A percentile compares a stretch with the other conserved stretches of the same genome.
phyloP scores from a whole-genome alignment of 768 basidiomycete genomes.

The Boletus edulis region DNA sequence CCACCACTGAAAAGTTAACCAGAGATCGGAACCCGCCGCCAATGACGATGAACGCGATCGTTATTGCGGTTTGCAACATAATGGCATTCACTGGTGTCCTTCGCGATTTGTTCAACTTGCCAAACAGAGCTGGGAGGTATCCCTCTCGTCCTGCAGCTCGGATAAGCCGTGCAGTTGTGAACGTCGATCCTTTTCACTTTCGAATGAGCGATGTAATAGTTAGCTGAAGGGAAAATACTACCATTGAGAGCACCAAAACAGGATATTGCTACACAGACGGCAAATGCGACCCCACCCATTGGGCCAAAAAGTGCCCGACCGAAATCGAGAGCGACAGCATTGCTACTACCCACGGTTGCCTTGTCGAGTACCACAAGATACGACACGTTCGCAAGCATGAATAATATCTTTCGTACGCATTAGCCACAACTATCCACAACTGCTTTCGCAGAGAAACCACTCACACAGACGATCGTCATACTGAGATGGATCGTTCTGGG shows the following conservation, averaged over 20 bases:
- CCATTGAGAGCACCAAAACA: constrained; percentile 96
- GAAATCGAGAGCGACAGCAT: constrained; percentile 90
- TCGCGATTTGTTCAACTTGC: constrained; percentile 67
- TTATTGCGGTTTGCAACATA: constrained; percentile 70
- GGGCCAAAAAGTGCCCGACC: constrained; percentile 84
- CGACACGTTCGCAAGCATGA: constrained; percentile 78
- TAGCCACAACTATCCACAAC: not conserved
- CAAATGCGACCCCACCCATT: constrained; percentile 83
- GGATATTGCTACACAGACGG: constrained; percentile 88
- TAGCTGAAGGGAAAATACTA: constrained; percentile 23
- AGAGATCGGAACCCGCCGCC: constrained; percentile 89
- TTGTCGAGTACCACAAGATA: constrained; percentile 94
- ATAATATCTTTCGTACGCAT: constrained; percentile 52
- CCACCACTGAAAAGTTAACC: constrained; percentile 87
- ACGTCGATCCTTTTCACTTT: constrained; percentile 52
- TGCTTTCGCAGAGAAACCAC: constrained; percentile 18
- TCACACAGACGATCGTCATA: constrained; percentile 77
- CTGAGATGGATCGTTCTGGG: constrained; percentile 89
- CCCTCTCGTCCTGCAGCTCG: constrained; percentile 87
- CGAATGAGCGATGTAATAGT: constrained; percentile 2
- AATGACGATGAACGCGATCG: constrained; percentile 74
- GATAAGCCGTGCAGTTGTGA: constrained; percentile 80
- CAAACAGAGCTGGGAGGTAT: constrained; percentile 83
- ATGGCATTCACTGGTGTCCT: constrained; percentile 90
- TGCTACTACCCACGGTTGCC: constrained; percentile 69